Conservation (phyloP, 345 rosid species). For the Barbarea vulgaris region DNA sequence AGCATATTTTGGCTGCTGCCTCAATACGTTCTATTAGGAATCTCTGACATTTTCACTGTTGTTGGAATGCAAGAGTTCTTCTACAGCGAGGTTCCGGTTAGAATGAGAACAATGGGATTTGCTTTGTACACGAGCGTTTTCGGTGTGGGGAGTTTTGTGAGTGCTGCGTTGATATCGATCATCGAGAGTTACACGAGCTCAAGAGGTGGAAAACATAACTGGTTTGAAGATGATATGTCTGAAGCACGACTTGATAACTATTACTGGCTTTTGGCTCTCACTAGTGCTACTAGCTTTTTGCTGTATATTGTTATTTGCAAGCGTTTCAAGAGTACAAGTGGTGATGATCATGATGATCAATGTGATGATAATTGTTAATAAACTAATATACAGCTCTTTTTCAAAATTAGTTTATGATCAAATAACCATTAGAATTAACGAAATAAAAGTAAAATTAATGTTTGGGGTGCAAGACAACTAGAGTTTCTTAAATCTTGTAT, state of each 20-base stretch:
- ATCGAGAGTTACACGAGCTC: constrained; percentile 54
- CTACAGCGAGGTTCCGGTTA: constrained; percentile 79
- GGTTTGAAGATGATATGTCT: constrained; percentile 93
- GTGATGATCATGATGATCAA: constrained; percentile 42
- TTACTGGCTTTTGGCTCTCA: constrained; percentile 73
- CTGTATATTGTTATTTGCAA: constrained; percentile 64
- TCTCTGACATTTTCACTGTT: constrained; percentile 90
- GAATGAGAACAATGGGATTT: constrained; percentile 92
- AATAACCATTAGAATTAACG: neutral
- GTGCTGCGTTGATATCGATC: constrained; percentile 69
- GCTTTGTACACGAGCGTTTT: constrained; percentile 90
- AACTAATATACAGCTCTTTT: neutral
- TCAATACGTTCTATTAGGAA: constrained; percentile 80
- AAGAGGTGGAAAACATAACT: constrained; percentile 50
- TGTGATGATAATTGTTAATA: constrained; percentile 23
- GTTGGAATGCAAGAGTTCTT: constrained; percentile 99
- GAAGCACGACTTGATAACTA: constrained; percentile 73
- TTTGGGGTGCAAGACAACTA: no score
- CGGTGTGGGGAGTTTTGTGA: constrained; percentile 88
- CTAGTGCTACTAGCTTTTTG: constrained; percentile 61
- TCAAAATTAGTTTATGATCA: neutral
- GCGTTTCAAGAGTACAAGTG: constrained; percentile 47
- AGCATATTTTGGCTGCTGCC: constrained; percentile 90
- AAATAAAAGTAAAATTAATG: neutral
- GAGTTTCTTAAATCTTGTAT: no score